Conservation (phyloP, 495 filamentous ascomycete genomes). For the Trichoderma erinaceum region DNA sequence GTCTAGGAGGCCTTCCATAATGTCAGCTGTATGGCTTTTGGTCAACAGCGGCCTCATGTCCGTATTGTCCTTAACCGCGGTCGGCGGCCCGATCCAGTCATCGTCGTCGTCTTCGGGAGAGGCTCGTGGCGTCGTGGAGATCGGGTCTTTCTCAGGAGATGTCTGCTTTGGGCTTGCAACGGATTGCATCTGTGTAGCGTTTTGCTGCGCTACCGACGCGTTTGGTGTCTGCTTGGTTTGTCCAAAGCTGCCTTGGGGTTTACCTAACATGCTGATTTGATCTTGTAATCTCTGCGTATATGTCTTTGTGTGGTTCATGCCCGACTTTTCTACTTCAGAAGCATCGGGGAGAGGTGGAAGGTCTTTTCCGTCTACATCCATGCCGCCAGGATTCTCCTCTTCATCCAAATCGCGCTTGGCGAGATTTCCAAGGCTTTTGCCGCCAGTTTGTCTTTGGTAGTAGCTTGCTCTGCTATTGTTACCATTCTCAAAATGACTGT, state of each 20-base stretch:
- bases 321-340: constrained; percentile 28
- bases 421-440: constrained; percentile 49
- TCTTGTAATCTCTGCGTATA: constrained; percentile 89
- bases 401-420: constrained; percentile 36
- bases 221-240: constrained; percentile 66
- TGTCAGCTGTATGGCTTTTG: constrained; percentile 54
- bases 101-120: constrained; percentile 62
- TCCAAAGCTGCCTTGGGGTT: constrained; percentile 56
- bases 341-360: constrained; percentile 30
- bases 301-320: constrained; percentile 66
- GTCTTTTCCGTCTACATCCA: constrained; percentile 52
- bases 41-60: constrained; percentile 41
- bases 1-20: constrained; percentile 50
- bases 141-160: constrained; percentile 30
- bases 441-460: constrained; percentile 56
- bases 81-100: constrained; percentile 75
- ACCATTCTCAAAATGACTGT: constrained; percentile 67
- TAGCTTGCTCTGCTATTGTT: constrained; percentile 50
- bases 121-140: constrained; percentile 39
- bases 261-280: constrained; percentile 86
- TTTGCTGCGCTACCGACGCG: constrained; percentile 29
- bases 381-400: constrained; percentile 42
- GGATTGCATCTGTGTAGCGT: constrained; percentile 41
- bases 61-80: constrained; percentile 24
- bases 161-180: constrained; percentile 34